Conservation (phyloP, 106 monocot species). For the Acorus gramineus region DNA sequence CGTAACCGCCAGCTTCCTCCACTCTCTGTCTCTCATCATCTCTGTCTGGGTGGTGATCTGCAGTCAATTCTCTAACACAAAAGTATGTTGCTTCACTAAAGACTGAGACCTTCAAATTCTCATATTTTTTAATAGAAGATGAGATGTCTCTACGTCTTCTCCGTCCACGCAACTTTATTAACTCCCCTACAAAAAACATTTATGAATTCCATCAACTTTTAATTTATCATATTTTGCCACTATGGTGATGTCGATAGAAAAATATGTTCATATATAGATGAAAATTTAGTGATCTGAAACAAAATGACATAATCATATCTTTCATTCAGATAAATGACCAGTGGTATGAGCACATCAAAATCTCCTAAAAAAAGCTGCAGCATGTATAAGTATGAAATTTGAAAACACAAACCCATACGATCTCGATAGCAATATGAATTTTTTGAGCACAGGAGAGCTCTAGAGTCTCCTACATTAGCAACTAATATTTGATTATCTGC, state of each 20-base stretch:
- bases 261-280: too few relatives aligned
- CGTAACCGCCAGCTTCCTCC: constrained; percentile 79
- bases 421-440: constrained; percentile 10
- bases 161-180: constrained; percentile 21
- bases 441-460: constrained; percentile 75
- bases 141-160: constrained; percentile 18
- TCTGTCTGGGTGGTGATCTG: constrained; percentile 83
- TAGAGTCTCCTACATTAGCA: constrained; percentile 86
- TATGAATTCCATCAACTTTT: too few relatives aligned
- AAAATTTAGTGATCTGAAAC: too few relatives aligned
- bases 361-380: too few relatives aligned
- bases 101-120: constrained; percentile 18
- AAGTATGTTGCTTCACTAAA: constrained; percentile 21
- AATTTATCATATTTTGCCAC: too few relatives aligned
- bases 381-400: too few relatives aligned
- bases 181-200: constrained; percentile 15
- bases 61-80: constrained; percentile 68
- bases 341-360: too few relatives aligned
- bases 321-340: too few relatives aligned
- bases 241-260: too few relatives aligned
- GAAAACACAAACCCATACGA: constrained; percentile 22
- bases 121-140: constrained; percentile 13
- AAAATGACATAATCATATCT: too few relatives aligned
- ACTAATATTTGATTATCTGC: constrained; percentile 62
- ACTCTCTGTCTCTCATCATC: constrained; percentile 73